These are phyloP conservation scores for Trametopsis cervina DNA, from an alignment of 768 basidiomycete species.

Conservation along the genomic window DNA sequence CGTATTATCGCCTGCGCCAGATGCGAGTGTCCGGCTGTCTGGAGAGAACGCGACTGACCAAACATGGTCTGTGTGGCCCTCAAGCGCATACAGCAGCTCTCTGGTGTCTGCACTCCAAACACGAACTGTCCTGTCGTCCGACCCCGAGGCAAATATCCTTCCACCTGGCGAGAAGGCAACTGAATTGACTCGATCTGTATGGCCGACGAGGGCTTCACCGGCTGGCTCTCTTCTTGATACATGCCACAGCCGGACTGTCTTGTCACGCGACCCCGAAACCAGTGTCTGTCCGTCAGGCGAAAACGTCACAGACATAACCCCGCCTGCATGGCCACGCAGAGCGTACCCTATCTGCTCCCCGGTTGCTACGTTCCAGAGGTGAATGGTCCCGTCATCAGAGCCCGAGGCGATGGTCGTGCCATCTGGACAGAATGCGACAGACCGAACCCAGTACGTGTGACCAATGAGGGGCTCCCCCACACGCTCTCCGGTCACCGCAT, in stretches of 20 bases:
- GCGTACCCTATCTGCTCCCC: too few species aligned
- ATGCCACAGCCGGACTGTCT: background rate
- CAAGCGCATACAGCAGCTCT: too few species aligned
- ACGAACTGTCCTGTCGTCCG: too few species aligned
- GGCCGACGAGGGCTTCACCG: background rate
- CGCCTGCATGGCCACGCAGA: background rate
- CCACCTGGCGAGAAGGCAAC: background rate
- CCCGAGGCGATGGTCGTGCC: background rate
- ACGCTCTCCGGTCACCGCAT: background rate
- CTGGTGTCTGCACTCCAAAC: too few species aligned
- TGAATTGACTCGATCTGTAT: background rate
- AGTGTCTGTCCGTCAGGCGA: slow-evolving; percentile 13
- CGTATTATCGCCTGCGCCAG: slow-evolving; percentile 14
- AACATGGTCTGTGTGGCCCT: slow-evolving; percentile 11
- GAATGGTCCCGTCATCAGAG: background rate
- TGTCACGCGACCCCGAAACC: background rate
- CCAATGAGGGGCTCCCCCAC: too few species aligned
- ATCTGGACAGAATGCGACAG: slow-evolving; percentile 7
- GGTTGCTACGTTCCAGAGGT: background rate
- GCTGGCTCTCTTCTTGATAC: background rate
- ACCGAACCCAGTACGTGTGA: slow-evolving; percentile 2
- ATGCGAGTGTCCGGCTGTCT: too few species aligned
- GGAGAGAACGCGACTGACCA: slow-evolving; percentile 21
- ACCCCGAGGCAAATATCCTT: too few species aligned
- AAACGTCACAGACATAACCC: slow-evolving; percentile 12